phyloP scores from a whole-genome alignment of 2,329 filamentous ascomycete species.

The Hypoxylon sp. region DNA sequence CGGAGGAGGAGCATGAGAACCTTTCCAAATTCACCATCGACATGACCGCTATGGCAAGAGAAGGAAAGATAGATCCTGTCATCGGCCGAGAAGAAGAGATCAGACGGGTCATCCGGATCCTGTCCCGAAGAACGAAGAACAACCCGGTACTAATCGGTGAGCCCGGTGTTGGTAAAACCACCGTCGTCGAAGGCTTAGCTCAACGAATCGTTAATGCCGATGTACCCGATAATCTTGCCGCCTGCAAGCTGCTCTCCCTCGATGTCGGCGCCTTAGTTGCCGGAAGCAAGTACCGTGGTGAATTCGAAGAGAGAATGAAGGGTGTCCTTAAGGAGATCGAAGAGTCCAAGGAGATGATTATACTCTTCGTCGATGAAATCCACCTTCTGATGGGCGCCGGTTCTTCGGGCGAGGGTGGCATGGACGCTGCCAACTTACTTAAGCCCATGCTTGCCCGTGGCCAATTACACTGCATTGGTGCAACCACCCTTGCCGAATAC shows the following conservation, averaged over 20 bases:
- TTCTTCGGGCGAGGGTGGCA: conserved; percentile 93
- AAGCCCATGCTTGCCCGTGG: conserved; percentile 99
- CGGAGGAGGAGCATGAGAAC: conserved; percentile 93
- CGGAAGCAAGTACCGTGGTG: conserved; percentile 97
- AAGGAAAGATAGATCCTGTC: conserved; percentile 98
- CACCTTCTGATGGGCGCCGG: conserved; percentile 98
- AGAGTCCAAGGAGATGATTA: conserved; percentile 94
- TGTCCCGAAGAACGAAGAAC: conserved; percentile 96
- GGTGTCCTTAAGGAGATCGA: conserved; percentile 97
- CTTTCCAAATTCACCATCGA: conserved; percentile 98
- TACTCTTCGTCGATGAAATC: conserved; percentile 98
- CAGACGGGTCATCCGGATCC: conserved; percentile 88
- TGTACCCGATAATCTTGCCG: conserved; percentile 93
- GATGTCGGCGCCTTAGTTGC: conserved; percentile 96
- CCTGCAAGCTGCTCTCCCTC: conserved; percentile 93
- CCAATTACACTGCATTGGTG: conserved; percentile 97
- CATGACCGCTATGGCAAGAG: conserved; percentile 95
- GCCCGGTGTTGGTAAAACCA: conserved; percentile 98
- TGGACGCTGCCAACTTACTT: conserved; percentile 97
- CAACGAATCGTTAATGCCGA: conserved; percentile 97
- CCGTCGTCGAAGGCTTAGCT: conserved; percentile 95
- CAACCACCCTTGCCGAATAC: conserved; percentile 95
- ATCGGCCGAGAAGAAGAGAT: conserved; percentile 98
- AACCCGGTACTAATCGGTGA: conserved; percentile 98
- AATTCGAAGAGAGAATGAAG: conserved; percentile 99